Base-by-base conservation (phyloP, 2,329 filamentous ascomycete genomes). In the Colletotrichum falcatum region DNA sequence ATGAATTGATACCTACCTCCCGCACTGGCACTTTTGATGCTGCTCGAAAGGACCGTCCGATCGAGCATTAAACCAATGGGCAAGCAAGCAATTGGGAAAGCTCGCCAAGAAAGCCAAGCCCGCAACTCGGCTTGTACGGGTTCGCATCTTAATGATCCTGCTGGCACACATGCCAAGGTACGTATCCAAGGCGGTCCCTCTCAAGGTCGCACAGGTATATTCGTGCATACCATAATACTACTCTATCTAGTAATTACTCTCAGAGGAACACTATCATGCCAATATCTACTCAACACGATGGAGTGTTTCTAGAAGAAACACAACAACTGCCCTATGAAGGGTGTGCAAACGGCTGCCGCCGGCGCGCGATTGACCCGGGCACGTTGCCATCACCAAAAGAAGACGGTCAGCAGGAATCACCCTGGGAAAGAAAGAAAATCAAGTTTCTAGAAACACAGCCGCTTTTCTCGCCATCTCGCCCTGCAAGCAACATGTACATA, bases 391-490 rank as follows among this genome's bases (percentile, higher is more conserved):
- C 26, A 51, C 23, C 26, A 35, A n/a, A n/a, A 39, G 11, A n/a
- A n/a, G n/a, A n/a, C n/a, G n/a, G n/a, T n/a, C n/a, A n/a, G 26
- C 28, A 12, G 35, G 18, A 20, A 12, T 20, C 2, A 44, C 18
- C 2, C 42, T 9, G 12, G 11, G 9, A n/a, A 23, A 46, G 23
- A 42, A 30, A 20, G 42, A 14, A 42, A 39, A 35, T 23, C 35
- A 48, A 44, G 26, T 30, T 70, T 66, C 62, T 61, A 61, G 66
- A 70, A 70, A 64, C 62, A 44, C 66, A 39, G 55, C 33, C 26
- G 60, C n/a, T 7, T 60, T 11, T 14, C 16, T 23, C 2, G 18
- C 28, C 55, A 49, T 46, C 39, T 8, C 35, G 35, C 12, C 37
- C 35, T 12, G 12, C 35, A 37, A 39, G 16, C 16, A 14, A 8